These are phyloP conservation scores for Chaetomiaceae sp. DNA, from an alignment of 2,329 filamentous ascomycete species.

Conservation along the genomic window DNA sequence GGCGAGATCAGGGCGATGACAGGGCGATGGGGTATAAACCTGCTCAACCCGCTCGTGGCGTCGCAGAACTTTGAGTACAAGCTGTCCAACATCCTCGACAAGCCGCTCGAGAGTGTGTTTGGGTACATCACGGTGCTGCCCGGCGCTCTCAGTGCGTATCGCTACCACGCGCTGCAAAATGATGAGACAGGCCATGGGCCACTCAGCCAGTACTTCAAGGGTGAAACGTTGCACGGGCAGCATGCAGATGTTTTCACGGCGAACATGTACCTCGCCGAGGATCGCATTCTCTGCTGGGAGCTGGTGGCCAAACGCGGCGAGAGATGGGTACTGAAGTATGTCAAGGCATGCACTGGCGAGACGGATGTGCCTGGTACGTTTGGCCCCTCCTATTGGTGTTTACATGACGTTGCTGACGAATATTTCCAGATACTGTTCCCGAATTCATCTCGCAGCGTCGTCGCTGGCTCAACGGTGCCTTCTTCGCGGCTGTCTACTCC, in stretches of 20 bases:
- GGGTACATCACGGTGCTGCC: constrained; percentile 97
- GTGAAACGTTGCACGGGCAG: constrained; percentile 91
- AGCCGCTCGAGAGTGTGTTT: constrained; percentile 93
- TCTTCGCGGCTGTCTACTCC: constrained; percentile 97
- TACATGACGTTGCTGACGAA: too few species aligned
- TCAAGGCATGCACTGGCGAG: constrained; percentile 92
- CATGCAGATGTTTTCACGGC: constrained; percentile 96
- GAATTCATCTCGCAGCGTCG: constrained; percentile 96
- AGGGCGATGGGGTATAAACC: constrained; percentile 71
- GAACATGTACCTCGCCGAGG: constrained; percentile 90
- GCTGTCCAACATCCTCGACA: constrained; percentile 98
- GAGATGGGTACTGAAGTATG: constrained; percentile 96
- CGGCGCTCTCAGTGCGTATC: constrained; percentile 88
- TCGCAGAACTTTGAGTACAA: constrained; percentile 99
- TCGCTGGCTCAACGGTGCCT: constrained; percentile 96
- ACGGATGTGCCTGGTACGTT: constrained; percentile 89
- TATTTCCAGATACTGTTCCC: constrained; percentile 68
- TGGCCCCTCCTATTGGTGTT: too few species aligned
- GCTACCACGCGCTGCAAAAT: constrained; percentile 93
- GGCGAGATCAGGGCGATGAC: constrained; percentile 98
- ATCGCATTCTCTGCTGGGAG: constrained; percentile 90
- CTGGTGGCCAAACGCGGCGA: constrained; percentile 91
- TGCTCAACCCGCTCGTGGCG: constrained; percentile 90
- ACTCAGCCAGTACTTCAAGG: constrained; percentile 97
- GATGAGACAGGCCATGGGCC: constrained; percentile 93